Evolutionary conservation across 1,284 basidiomycete species (phyloP).

Genomic region (Macrocystidia cucumis): DNA sequence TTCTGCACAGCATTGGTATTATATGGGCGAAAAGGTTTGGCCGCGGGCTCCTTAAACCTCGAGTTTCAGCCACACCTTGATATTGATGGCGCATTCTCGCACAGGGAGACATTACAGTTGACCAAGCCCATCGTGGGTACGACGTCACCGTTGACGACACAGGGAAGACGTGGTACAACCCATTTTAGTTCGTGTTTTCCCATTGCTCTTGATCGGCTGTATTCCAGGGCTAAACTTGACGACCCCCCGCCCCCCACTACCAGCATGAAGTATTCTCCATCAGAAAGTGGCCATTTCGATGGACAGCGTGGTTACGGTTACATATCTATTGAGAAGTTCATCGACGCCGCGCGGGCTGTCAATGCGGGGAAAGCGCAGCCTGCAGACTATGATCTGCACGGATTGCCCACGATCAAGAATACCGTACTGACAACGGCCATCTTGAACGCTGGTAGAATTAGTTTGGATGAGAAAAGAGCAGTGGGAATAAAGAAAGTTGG

Average conservation of each 20-base stretch:
- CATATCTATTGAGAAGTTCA: constrained; percentile 88
- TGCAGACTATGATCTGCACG: constrained; percentile 70
- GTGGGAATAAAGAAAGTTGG: constrained; percentile 69
- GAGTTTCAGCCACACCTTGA: too few relatives aligned
- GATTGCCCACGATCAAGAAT: constrained; percentile 82
- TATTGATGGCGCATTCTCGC: constrained; percentile 5
- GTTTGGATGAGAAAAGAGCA: constrained; percentile 79
- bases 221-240: constrained; percentile 8
- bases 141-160: constrained; percentile 79
- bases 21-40: constrained; percentile 82
- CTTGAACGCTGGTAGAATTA: constrained; percentile 83
- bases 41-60: too few relatives aligned
- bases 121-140: constrained; percentile 92
- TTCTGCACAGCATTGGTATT: constrained; percentile 89
- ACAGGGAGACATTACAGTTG: constrained; percentile 86
- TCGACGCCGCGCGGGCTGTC: constrained; percentile 73
- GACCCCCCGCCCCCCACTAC: constrained; percentile 5
- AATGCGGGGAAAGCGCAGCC: constrained; percentile 63
- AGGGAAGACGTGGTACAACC: constrained; percentile 81
- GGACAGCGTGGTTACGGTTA: constrained; percentile 90
- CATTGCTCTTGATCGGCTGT: constrained; percentile 4
- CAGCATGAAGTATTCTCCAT: constrained; percentile 91
- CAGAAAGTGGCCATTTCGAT: constrained; percentile 87
- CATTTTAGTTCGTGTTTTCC: constrained; percentile 70
- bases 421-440: constrained; percentile 90